These are phyloP conservation scores for Hura crepitans DNA, from an alignment of 441 rosid genomes.

Conservation along the genomic window DNA sequence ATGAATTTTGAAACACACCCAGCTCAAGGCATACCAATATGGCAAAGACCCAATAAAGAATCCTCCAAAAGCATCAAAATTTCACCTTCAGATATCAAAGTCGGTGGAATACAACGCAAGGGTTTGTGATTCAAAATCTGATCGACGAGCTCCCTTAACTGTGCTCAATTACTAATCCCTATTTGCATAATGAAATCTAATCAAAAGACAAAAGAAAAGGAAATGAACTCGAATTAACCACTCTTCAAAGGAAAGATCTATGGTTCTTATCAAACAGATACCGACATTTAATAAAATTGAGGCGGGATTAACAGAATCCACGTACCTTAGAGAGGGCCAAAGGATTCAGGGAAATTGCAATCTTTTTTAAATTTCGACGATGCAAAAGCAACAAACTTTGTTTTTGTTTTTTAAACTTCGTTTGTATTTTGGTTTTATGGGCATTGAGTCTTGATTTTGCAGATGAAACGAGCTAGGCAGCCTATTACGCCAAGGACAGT, in stretches of 20 bases:
- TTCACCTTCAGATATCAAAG: conserved; percentile 24
- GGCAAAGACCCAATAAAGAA: conserved; percentile 25
- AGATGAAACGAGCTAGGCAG: neutral
- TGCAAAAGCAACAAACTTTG: neutral
- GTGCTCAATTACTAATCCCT: conserved; percentile 25
- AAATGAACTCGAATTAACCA: neutral
- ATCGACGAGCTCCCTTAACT: conserved; percentile 15
- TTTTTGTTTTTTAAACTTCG: conserved; percentile 1
- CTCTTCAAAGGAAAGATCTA: conserved; percentile 27
- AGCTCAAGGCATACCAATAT: conserved; percentile 27
- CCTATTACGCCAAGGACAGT: neutral
- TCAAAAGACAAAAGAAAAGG: neutral
- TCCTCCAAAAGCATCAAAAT: conserved; percentile 23
- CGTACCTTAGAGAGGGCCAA: conserved; percentile 28
- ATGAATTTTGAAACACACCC: conserved; percentile 33
- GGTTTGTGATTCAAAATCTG: conserved; percentile 15
- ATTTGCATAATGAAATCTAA: conserved; percentile 19
- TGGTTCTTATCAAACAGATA: conserved; percentile 26
- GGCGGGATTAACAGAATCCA: neutral
- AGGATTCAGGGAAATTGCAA: conserved; percentile 12
- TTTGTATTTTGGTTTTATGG: conserved; percentile 5
- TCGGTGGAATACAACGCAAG: conserved; percentile 3
- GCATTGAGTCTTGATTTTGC: neutral
- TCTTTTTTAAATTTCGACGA: conserved; percentile 16
- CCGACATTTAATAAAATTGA: neutral